phyloP scores from a whole-genome alignment of 768 basidiomycete genomes.

The Punctularia strigosozonata region DNA sequence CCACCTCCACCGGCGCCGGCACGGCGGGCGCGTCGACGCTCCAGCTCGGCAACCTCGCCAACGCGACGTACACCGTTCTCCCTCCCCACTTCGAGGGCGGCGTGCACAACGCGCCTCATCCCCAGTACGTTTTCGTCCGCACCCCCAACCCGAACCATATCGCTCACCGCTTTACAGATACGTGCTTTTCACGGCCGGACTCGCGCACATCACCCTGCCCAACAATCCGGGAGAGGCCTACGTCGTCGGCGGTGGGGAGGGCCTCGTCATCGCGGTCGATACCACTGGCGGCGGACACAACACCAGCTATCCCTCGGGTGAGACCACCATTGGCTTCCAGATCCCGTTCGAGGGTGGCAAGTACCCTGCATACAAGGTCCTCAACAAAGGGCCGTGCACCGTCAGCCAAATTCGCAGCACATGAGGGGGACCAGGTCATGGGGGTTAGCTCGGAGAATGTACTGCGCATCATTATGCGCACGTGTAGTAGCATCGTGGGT shows the following conservation, averaged over 20 bases:
- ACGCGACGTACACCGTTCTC: constrained; percentile 15
- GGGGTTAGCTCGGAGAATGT: no score
- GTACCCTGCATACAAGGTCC: constrained; percentile 10
- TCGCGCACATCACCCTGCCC: constrained; percentile 14
- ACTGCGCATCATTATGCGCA: no score
- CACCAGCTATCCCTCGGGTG: constrained; percentile 12
- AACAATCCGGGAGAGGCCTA: constrained; percentile 7
- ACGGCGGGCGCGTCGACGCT: constrained; percentile 14
- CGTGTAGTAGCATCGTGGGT: no score
- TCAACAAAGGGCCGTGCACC: constrained; percentile 12
- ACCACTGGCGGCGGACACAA: constrained; percentile 9
- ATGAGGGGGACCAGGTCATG: no score
- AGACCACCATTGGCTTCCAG: constrained; percentile 11
- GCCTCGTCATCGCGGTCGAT: constrained; percentile 13
- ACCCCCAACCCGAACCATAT: neutral
- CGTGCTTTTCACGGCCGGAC: constrained; percentile 13
- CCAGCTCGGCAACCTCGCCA: constrained; percentile 13
- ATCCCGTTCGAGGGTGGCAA: constrained; percentile 13
- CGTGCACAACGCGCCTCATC: constrained; percentile 39
- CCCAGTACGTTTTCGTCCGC: constrained; percentile 18
- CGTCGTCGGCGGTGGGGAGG: constrained; percentile 10
- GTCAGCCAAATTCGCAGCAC: no score
- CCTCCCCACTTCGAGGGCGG: constrained; percentile 40
- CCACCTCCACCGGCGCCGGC: constrained; percentile 12
- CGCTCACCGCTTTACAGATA: constrained; percentile 6